A percentile compares a stretch with the other conserved stretches of the same genome.
phyloP scores from a whole-genome alignment of 495 filamentous ascomycete species.

The Astrocystis sublimbata region DNA sequence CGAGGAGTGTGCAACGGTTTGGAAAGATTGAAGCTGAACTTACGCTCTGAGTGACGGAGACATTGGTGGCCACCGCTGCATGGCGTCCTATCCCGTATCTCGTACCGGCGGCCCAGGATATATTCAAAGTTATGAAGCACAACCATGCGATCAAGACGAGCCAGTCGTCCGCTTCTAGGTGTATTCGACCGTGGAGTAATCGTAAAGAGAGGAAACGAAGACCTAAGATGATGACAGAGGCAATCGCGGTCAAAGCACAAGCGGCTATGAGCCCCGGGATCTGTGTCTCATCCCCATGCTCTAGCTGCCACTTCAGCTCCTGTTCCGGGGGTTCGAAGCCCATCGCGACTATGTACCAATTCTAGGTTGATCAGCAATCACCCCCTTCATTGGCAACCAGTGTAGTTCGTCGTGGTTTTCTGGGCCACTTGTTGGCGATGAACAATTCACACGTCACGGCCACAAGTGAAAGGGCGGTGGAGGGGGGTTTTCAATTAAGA shows the following conservation, averaged over 20 bases:
- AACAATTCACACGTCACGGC: neutral
- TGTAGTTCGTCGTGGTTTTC: neutral
- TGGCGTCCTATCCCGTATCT: constrained; percentile 19
- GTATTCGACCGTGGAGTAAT: constrained; percentile 4
- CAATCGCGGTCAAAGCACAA: constrained; percentile 1
- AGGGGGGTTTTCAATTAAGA: neutral
- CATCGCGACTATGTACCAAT: neutral
- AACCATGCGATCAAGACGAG: constrained; percentile 20
- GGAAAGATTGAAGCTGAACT: neutral
- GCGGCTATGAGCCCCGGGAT: constrained; percentile 9
- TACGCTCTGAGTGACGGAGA: constrained; percentile 16
- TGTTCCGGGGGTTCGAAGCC: constrained; percentile 1
- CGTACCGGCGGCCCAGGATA: constrained; percentile 11
- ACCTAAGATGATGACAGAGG: constrained; percentile 7
- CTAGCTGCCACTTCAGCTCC: constrained; percentile 12
- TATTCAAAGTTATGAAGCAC: constrained; percentile 1
- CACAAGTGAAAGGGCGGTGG: neutral
- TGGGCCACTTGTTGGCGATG: neutral
- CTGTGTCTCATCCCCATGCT: constrained; percentile 17
- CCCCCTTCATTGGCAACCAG: neutral
- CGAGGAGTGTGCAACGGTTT: neutral
- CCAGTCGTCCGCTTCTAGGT: constrained; percentile 17
- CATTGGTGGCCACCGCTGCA: constrained; percentile 7
- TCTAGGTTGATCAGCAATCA: neutral
- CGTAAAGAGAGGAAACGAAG: constrained; percentile 17